Base-by-base conservation (phyloP, 768 basidiomycete species). In the Hygrocybe coccinea region DNA sequence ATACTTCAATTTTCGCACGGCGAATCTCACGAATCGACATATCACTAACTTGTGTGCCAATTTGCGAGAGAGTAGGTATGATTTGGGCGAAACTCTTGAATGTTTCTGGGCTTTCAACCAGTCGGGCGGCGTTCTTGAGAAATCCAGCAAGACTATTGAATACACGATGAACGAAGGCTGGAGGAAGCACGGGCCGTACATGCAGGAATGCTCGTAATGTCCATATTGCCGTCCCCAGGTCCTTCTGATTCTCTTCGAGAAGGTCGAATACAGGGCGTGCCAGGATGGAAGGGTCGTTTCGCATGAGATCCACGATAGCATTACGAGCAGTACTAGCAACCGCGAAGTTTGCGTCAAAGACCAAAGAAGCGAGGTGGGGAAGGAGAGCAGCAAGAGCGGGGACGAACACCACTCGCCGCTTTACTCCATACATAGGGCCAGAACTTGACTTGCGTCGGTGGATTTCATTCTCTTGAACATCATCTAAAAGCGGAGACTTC, bases 81-180 rank as follows among this genome's bases (percentile, higher is more conserved):
- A 75, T 70, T 53, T 78, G 74, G 5, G 82, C 80, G 64, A 82
- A 86, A 36, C 78, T 76, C 25, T 69, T 68, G 14, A 87, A 70
- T 10, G 79, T 66, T 37, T 81, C 74, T 1, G 62, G 54, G 9
- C 68, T 66, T 1, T 79, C 79, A 4, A 68, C 57, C 43, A 80
- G 74, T 35, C 77, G 76, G 19, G 81, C 69, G 34, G 74, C 61
- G 48, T 71, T 70, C 63, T 86, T 87, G 59, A 91, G 66, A 54
- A 83, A 84, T 1, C 89, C 88, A 10, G 82, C 78, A 6, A 90
- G 66, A 61, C 85, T 79, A 63, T 88, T 89, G 72, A 89, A 84
- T 17, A 87, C 64, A 60, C 81, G 75, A 65, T 90, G 83, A 0
- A 83, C 71, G 71, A 85, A 74, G 0, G 81, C 76, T 2, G 85